phyloP scores from a whole-genome alignment of 129 eudicot genomes.

The Ambrosia artemisiifolia region DNA sequence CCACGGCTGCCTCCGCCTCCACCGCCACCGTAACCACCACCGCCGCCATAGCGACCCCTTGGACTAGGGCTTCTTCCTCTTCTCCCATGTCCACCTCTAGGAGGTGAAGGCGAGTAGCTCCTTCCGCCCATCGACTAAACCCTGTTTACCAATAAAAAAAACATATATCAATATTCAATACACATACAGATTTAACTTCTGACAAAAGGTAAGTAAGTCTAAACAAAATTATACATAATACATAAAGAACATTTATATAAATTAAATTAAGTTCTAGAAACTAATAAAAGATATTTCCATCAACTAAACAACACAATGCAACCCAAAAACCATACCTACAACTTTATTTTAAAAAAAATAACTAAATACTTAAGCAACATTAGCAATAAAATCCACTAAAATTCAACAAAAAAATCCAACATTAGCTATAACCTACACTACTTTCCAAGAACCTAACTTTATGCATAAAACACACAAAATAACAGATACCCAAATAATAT shows the following conservation, averaged over 20 bases:
- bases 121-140: slow-evolving; percentile 66
- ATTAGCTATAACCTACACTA: not conserved
- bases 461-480: not conserved
- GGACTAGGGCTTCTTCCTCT: slow-evolving; percentile 98
- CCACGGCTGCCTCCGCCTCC: slow-evolving; percentile 37
- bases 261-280: not conserved
- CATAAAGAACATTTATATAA: not conserved
- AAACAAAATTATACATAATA: not conserved
- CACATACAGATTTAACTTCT: too few species aligned
- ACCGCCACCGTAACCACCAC: slow-evolving; percentile 26
- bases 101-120: slow-evolving; percentile 89
- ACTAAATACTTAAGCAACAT: not conserved
- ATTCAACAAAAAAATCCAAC: too few species aligned
- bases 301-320: not conserved
- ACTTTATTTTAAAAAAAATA: not conserved
- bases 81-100: slow-evolving; percentile 84
- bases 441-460: not conserved
- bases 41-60: slow-evolving; percentile 57
- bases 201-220: not conserved
- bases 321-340: not conserved
- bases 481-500: not conserved
- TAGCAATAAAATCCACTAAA: not conserved
- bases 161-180: slow-evolving; percentile 1
- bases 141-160: not conserved
- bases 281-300: not conserved